Percentiles rank a stretch among this genome's conserved stretches.
Evolutionary conservation across 2,329 filamentous ascomycete genomes (phyloP).

Genomic region (Penicillium carneum): DNA sequence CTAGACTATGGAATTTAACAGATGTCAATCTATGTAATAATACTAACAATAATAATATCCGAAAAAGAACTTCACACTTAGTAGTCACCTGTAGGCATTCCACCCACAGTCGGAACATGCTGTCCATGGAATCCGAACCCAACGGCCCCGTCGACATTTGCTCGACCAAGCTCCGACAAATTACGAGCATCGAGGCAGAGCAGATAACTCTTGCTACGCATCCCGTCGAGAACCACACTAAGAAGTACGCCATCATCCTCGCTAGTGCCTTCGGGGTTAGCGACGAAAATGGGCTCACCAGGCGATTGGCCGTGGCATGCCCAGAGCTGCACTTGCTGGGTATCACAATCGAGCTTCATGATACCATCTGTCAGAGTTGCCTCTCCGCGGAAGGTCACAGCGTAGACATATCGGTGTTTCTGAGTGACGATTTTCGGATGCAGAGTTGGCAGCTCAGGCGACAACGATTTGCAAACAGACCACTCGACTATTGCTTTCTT

Average conservation of each 20-base stretch:
- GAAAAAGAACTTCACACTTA: slow-evolving; percentile 10
- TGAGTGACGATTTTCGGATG: slow-evolving; percentile 56
- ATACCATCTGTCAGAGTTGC: slow-evolving; percentile 61
- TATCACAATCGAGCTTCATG: slow-evolving; percentile 60
- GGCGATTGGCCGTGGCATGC: slow-evolving; percentile 59
- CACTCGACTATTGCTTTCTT: slow-evolving; percentile 39
- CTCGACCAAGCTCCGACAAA: slow-evolving; percentile 60
- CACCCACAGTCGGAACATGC: slow-evolving; percentile 42
- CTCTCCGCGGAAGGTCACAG: slow-evolving; percentile 54
- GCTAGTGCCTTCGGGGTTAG: slow-evolving; percentile 34
- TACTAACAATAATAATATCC: background rate
- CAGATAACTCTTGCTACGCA: slow-evolving; percentile 59
- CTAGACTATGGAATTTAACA: background rate
- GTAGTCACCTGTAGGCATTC: slow-evolving; percentile 39
- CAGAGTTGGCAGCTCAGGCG: slow-evolving; percentile 60
- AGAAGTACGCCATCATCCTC: slow-evolving; percentile 64
- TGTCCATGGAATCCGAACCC: slow-evolving; percentile 64
- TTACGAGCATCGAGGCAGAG: slow-evolving; percentile 60
- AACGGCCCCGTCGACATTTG: slow-evolving; percentile 58
- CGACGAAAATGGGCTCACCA: slow-evolving; percentile 63
- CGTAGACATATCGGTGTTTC: slow-evolving; percentile 61
- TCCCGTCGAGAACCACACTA: slow-evolving; percentile 62
- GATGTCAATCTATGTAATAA: background rate
- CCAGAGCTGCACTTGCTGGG: slow-evolving; percentile 54
- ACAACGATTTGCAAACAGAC: slow-evolving; percentile 33